A percentile compares a stretch with the other conserved stretches of the same genome.
Evolutionary conservation across 2,329 filamentous ascomycete genomes (phyloP).

Genomic region (Daldinia sp.): DNA sequence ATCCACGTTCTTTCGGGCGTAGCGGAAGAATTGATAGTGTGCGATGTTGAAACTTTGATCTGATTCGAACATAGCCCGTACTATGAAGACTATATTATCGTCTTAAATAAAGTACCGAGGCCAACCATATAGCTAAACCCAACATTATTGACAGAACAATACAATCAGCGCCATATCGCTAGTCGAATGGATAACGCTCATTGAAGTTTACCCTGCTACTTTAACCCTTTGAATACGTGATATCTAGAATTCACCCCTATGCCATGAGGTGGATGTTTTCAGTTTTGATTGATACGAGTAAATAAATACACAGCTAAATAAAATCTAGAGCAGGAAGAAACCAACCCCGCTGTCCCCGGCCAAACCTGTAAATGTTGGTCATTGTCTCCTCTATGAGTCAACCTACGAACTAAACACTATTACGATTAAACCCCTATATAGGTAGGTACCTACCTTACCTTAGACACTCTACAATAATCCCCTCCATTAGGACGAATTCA

Average conservation of each 20-base stretch:
- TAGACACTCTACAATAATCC: background rate
- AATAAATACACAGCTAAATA: background rate
- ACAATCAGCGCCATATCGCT: constrained; percentile 50
- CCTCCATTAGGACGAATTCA: constrained; percentile 2
- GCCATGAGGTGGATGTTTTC: background rate
- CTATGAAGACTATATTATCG: constrained; percentile 13
- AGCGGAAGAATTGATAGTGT: constrained; percentile 39
- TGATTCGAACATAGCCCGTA: constrained; percentile 43
- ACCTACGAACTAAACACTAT: background rate
- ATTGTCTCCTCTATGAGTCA: background rate
- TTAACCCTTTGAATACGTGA: constrained; percentile 15
- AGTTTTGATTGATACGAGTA: background rate
- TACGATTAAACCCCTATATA: background rate
- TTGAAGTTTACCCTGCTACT: constrained; percentile 38
- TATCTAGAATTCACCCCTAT: background rate
- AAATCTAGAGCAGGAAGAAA: background rate
- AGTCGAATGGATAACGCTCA: constrained; percentile 48
- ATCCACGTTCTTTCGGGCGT: constrained; percentile 53
- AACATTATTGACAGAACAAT: constrained; percentile 44
- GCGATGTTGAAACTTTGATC: constrained; percentile 40
- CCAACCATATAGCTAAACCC: constrained; percentile 34
- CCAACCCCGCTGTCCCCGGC: too few species aligned
- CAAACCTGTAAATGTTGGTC: too few species aligned
- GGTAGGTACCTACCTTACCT: too few species aligned
- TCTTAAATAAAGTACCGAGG: constrained; percentile 15